These are phyloP conservation scores for Williopsis jadinii DNA, from an alignment of 1,139 yeast species.

Conservation along the genomic window DNA sequence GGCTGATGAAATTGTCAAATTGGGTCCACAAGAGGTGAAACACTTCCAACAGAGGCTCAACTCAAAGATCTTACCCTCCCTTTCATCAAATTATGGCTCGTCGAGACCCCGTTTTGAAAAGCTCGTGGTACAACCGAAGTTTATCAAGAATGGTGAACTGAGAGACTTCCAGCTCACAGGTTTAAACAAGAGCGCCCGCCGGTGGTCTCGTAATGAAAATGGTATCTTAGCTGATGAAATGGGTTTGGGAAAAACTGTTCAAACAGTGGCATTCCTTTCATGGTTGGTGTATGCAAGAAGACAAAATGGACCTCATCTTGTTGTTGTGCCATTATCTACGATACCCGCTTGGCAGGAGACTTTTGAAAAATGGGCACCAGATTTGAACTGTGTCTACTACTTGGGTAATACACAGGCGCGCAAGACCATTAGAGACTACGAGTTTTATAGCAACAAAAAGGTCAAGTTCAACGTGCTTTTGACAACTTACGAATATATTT, in stretches of 20 bases:
- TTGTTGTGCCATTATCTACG: conserved; percentile 94
- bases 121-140: conserved; percentile 78
- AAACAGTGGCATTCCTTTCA: conserved; percentile 88
- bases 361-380: conserved; percentile 97
- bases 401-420: conserved; percentile 90
- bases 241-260: conserved; percentile 99
- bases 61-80: conserved; percentile 77
- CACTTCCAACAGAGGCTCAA: conserved; percentile 75
- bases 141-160: conserved; percentile 84
- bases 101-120: conserved; percentile 89
- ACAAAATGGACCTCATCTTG: conserved; percentile 94
- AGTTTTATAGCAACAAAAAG: conserved; percentile 65
- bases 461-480: conserved; percentile 82
- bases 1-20: conserved; percentile 76
- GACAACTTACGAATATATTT: conserved; percentile 92
- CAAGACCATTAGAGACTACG: conserved; percentile 74
- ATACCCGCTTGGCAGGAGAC: conserved; percentile 99
- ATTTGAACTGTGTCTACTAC: conserved; percentile 84
- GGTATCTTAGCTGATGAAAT: conserved; percentile 98
- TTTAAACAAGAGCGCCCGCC: conserved; percentile 98
- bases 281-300: conserved; percentile 93
- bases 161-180: conserved; percentile 98
- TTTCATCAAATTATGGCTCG: conserved; percentile 70
- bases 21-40: conserved; percentile 80
- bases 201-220: conserved; percentile 96